Evolutionary conservation across 2,329 filamentous ascomycete genomes (phyloP).

Genomic region (Onygenales sp.): DNA sequence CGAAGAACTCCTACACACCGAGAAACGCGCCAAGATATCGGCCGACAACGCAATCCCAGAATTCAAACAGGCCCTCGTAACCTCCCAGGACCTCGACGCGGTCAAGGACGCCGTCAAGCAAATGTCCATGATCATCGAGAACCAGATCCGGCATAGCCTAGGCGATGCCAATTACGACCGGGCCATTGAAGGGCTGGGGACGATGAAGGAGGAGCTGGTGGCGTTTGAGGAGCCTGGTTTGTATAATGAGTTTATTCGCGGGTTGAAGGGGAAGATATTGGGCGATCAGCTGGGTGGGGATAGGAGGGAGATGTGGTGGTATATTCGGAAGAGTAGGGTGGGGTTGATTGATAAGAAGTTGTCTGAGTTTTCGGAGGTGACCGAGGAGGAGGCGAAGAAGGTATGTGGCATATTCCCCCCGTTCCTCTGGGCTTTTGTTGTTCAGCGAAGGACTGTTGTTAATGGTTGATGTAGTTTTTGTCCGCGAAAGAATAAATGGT

Average conservation of each 20-base stretch:
- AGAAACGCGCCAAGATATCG: constrained; percentile 46
- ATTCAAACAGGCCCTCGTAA: constrained; percentile 69
- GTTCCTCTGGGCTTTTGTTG: neutral
- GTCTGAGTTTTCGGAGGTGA: constrained; percentile 56
- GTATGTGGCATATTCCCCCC: constrained; percentile 15
- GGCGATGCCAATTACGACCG: constrained; percentile 66
- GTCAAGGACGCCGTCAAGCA: constrained; percentile 63
- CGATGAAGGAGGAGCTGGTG: constrained; percentile 68
- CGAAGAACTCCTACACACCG: constrained; percentile 62
- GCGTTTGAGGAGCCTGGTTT: constrained; percentile 64
- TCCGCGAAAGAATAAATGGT: constrained; percentile 11
- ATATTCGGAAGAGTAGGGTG: constrained; percentile 55
- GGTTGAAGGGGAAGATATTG: constrained; percentile 63
- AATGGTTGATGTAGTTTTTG: constrained; percentile 13
- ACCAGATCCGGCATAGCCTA: constrained; percentile 61
- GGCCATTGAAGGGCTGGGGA: constrained; percentile 64
- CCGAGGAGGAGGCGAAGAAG: constrained; percentile 60
- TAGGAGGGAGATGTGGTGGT: constrained; percentile 73
- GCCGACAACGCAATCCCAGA: constrained; percentile 74
- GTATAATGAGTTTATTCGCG: constrained; percentile 65
- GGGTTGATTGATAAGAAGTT: constrained; percentile 61
- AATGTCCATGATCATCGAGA: constrained; percentile 61
- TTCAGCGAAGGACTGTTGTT: neutral
- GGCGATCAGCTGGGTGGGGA: constrained; percentile 65
- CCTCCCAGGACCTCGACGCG: constrained; percentile 49